Evolutionary conservation across 805 yeast species (phyloP), one percentile per base, ranked within the genome.

Genomic region (Metschnikowia vanudenii): DNA sequence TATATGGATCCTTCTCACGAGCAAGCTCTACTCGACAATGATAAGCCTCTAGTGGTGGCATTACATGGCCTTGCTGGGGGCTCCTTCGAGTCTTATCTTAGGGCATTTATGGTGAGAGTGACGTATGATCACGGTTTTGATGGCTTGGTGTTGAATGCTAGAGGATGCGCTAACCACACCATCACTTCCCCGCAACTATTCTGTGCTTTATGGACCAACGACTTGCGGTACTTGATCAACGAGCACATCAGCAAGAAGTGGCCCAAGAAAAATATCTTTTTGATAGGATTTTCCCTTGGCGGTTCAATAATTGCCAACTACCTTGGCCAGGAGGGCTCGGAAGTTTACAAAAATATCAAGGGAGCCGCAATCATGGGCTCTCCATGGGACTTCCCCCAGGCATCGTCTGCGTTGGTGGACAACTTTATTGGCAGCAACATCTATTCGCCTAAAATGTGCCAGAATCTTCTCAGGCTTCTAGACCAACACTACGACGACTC

Each of bases 1-100:
- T 85, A 77, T 59, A 63, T 82, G 49, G 69, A 78, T 20, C 74
- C 75, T 1, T 61, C 63, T 1, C 80, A 78, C 52, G 66, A 78
- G 26, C 54, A 53, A 3, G 56, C 42, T 2, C 43, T 74, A 2
- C 57, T 70, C 33, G 55, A 59, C 3, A 58, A 59, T 8, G 66
- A 65, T 9, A 73, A 71, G 49, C 91, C 91, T 3, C 68, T 86
- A 39, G 71, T 82, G 17, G 68, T 86, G 28, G 78, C 84, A 8
- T 64, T 77, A 40, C 92, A 86, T 58, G 95, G 94, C 1, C 69
- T 86, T 32, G 84, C 87, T 22, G 92, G 94, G 48, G 95, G 95
- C 1, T 81, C 88, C 13, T 86, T 82, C 55, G 94, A 86, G 61
- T 81, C 87, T 17, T 82, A 82, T 47, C 78, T 85, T 39, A 73